Percentiles rank a stretch among this genome's conserved stretches.
phyloP scores from a whole-genome alignment of 768 basidiomycete species.

The Russula earlei region DNA sequence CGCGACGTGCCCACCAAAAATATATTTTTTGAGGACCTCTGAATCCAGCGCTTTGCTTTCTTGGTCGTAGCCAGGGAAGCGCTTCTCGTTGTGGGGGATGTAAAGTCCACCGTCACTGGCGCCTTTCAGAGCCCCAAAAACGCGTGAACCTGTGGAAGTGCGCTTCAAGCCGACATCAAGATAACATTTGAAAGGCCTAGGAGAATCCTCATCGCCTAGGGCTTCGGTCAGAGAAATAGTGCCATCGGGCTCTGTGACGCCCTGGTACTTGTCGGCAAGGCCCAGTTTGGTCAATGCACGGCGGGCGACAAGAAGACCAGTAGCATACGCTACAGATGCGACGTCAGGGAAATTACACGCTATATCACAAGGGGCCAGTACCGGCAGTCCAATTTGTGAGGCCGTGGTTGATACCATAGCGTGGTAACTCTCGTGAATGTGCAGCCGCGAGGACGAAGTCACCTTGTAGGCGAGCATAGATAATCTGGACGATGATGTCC shows the following conservation, averaged over 20 bases:
- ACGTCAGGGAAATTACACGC: neutral
- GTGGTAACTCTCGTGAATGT: constrained; percentile 82
- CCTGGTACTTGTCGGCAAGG: constrained; percentile 96
- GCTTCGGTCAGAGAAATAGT: constrained; percentile 74
- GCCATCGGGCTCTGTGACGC: constrained; percentile 86
- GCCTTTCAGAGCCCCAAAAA: constrained; percentile 98
- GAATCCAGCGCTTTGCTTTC: constrained; percentile 90
- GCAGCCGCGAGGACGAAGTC: constrained; percentile 90
- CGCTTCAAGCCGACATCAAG: constrained; percentile 98
- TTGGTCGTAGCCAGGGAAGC: constrained; percentile 95
- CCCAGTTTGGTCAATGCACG: constrained; percentile 93
- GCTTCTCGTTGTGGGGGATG: constrained; percentile 95
- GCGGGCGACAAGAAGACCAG: constrained; percentile 90
- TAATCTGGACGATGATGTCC: constrained; percentile 89
- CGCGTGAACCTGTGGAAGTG: constrained; percentile 93
- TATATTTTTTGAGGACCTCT: constrained; percentile 95
- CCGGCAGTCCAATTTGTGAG: constrained; percentile 98
- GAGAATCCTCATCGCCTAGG: constrained; percentile 85
- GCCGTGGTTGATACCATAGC: constrained; percentile 96
- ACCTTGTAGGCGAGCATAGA: constrained; percentile 95
- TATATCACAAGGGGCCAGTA: constrained; percentile 23
- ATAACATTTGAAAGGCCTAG: constrained; percentile 98
- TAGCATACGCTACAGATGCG: constrained; percentile 73
- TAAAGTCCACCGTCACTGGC: constrained; percentile 96
- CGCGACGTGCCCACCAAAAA: constrained; percentile 93